Evolutionary conservation across 495 filamentous ascomycete species (phyloP), one percentile per base, ranked within the genome.

Genomic region (Friedmanniomyces simplex): DNA sequence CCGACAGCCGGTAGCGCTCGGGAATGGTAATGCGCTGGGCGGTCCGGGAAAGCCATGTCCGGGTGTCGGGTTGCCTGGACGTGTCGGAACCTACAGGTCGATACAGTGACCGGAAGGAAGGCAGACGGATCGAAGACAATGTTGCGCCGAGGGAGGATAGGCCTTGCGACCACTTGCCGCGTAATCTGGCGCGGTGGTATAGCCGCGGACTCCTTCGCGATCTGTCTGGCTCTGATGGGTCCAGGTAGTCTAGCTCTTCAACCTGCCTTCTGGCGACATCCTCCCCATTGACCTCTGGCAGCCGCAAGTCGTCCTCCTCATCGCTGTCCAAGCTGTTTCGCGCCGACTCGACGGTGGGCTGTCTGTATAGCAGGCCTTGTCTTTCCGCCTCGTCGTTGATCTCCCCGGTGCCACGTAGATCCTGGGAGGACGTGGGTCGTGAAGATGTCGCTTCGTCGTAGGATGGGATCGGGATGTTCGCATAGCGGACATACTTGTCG

Each of bases 381-480:
- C 82, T 73, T 71, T 86, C 82, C 34, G 78, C 72, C 67, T 82
- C 76, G 64, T 79, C 76, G 67, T 77, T 78, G 49, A 74, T 71
- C 63, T 81, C 72, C 48, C 70, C 67, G 12, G 73, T 66, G 57
- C 74, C 77, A 14, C 39, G 52, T 58, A 85, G 79, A 3, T 82
- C 83, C 60, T 80, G 81, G 52, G 69, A 67, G 41, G 83, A 85
- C 39, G 73, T 72, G 18, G 82, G 77, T 45, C 77, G 79, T 22
- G 79, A 82, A 36, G 76, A 79, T 56, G 73, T 82, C 53, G 93
- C 90, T 75, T 98, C 93, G 70, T 96, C 91, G 77, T 98, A 98
- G 39, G 86, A 83, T 10, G 91, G 91, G 71, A 97, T 96, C 20
- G 93, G 91, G 54, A 88, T 78, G 47, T 55, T 58, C 18, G 37